Base-by-base conservation (phyloP, 23 red algal species). In the Rhodosorus marinus region DNA sequence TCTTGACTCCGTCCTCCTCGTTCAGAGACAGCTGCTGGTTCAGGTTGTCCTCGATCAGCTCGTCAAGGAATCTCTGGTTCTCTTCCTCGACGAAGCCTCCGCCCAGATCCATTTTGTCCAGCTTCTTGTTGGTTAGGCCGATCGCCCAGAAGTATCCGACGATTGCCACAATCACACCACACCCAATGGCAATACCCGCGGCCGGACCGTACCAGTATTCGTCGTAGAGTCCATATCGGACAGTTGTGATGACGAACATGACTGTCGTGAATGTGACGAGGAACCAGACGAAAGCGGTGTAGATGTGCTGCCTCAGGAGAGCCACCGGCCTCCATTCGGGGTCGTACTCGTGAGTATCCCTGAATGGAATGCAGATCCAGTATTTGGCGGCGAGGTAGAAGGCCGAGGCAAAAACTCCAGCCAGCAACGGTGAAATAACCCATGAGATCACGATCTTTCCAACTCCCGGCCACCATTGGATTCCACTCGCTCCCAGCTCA, bases 371-470 rank as follows among this genome's bases (percentile, higher is more conserved):
- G n/a, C n/a, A n/a, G n/a, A n/a, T n/a, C 38, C 8, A 36, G 57
- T 61, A 36, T 38, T 61, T 61, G 9, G 33, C 35, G 46, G 15
- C 26, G 43, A 61, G 38, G 38, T 43, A 43, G 38, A 43, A 43
- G 11, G 38, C 38, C 11, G 38, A 43, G 17, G 38, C 11, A 17
- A 84, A 57, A 26, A 84, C 40, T 28, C 57, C 79, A 19, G 79
- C 68, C 26, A 84, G 24, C 42, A 84, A 35, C 4, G 79, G 79
- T 2, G 79, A 84, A 26, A 74, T 54, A 25, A 84, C 45, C 79
- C 79, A 84, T 21, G 79, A 84, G 4, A 73, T 11, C 19, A 84
- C 58, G 8, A 84, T 65, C 22, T 65, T 65, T 6, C 69, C 79
- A 8, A 84, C 19, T 29, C 79, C 79, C 41, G 69, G 61, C 24